Base-by-base conservation (phyloP, 2,329 filamentous ascomycete genomes). In the Sporothrix globosa region DNA sequence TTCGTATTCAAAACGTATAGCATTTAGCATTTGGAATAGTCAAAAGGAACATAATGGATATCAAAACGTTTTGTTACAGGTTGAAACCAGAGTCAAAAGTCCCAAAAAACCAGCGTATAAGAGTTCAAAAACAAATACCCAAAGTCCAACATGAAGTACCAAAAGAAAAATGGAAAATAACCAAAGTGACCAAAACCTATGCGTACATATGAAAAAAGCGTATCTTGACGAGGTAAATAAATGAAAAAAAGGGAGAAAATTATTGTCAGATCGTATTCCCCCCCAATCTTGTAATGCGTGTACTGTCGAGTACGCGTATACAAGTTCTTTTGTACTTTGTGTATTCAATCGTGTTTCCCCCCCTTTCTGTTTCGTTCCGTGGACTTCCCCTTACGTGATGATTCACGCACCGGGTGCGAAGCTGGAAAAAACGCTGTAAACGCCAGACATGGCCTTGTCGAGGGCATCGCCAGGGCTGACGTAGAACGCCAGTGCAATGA, bases 401-500 rank as follows among this genome's bases (percentile, higher is more conserved):
- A 1, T 13, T 9, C 27, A 46, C 46, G 13, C 44, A 7, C 27
- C 34, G 24, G 50, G 58, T 1, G 58, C 21, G 5, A 50, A 14
- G 24, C 52, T 30, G 39, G 68, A 50, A 9, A 70, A 60, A 17
- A 72, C 46, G 41, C 48, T 65, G 63, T 65, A 53, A n/a, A 72
- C 21, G 21, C 68, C 63, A 5, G 70, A 70, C 60, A 75, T 34
- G 27, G 72, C 77, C 69, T 79, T 79, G 74, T 85, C 82, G 48
- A 87, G 79, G 21, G 83, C 83, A 68, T 82, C 81, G 72, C 78
- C 80, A 0, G 86, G 86, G 17, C 83, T 86, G 70, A 84, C 86
- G 75, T 85, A 88, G 76, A 88, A 88, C 19, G 87, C 86, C 46
- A 88, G 78, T 4, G 87, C 87, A 72, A 89, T 88, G 74, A 89